Conservation (phyloP, 2,329 filamentous ascomycete genomes). For the Colletotrichum cereale region DNA sequence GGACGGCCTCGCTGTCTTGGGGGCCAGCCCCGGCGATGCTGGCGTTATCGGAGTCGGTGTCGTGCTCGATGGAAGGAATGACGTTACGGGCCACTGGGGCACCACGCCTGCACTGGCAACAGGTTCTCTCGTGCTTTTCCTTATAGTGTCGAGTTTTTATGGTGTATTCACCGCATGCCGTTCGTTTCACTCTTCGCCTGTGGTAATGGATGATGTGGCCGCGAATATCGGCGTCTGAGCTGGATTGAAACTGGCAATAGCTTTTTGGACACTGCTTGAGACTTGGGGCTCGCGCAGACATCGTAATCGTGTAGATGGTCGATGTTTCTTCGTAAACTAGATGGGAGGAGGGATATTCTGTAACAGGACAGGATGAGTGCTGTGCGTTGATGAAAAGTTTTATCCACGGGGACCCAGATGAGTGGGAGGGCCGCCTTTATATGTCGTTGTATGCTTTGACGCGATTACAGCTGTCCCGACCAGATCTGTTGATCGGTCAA, state of each 20-base stretch:
- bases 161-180: neutral
- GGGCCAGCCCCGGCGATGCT: neutral
- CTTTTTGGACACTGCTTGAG: neutral
- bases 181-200: neutral
- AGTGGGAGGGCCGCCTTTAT: neutral
- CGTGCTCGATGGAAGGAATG: neutral
- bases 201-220: neutral
- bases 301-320: neutral
- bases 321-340: neutral
- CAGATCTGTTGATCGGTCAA: neutral
- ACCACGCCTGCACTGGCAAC: neutral
- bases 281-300: neutral
- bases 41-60: neutral
- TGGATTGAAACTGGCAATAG: neutral
- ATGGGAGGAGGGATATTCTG: neutral
- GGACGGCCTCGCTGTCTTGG: neutral
- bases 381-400: neutral
- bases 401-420: neutral
- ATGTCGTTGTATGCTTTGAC: neutral
- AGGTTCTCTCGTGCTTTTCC: neutral
- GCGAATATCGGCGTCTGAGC: neutral
- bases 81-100: neutral
- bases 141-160: neutral
- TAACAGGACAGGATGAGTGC: neutral
- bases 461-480: neutral